Conservation (phyloP, 202 grass and related monocot species). For the Eragrostis tef region DNA sequence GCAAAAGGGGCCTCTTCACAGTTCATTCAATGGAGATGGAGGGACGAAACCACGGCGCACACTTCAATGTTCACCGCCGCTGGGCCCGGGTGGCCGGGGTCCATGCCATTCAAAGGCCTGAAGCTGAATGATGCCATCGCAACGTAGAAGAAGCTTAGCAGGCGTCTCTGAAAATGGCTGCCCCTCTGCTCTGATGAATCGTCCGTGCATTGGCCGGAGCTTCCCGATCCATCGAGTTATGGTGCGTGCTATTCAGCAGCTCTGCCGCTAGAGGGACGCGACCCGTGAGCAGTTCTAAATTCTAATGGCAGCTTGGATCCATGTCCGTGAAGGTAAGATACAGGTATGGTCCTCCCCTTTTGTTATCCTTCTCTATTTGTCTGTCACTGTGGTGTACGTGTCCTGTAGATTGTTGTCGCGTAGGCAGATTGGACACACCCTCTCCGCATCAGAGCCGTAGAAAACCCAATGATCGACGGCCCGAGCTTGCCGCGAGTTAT, state of each 20-base stretch:
- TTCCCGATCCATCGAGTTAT: constrained; percentile 19
- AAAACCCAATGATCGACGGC: background rate
- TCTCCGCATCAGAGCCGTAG: background rate
- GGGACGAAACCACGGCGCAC: background rate
- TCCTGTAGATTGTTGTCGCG: background rate
- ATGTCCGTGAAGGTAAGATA: constrained; percentile 11
- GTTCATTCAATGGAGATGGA: constrained; percentile 22
- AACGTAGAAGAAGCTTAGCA: background rate
- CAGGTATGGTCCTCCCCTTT: constrained; percentile 7
- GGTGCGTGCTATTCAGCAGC: constrained; percentile 6
- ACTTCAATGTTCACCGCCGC: constrained; percentile 13
- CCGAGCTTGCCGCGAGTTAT: background rate
- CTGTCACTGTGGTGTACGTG: background rate
- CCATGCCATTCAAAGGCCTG: constrained; percentile 43
- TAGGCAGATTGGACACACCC: background rate
- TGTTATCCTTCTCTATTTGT: background rate
- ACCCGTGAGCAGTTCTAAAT: constrained; percentile 38
- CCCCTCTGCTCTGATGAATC: constrained; percentile 26
- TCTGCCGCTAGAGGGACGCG: constrained; percentile 2
- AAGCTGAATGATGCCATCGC: constrained; percentile 13
- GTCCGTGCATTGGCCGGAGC: constrained; percentile 29
- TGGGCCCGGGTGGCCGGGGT: background rate
- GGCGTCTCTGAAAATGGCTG: background rate
- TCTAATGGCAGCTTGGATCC: constrained; percentile 37
- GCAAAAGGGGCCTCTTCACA: background rate